Conservation (phyloP, 176 grass and related monocot species). For the Oryza coarctata region DNA sequence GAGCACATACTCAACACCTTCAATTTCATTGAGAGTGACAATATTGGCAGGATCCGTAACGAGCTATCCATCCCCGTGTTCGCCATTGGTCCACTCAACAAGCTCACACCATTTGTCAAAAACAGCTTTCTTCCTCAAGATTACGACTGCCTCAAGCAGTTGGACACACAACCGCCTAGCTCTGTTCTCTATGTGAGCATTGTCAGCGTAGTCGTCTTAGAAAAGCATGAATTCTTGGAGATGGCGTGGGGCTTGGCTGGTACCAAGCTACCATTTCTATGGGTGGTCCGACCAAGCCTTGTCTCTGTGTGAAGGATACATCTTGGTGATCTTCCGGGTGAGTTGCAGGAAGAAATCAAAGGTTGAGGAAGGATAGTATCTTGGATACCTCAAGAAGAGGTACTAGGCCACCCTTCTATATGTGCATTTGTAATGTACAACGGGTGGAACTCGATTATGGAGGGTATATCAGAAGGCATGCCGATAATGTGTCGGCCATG, state of each 20-base stretch:
- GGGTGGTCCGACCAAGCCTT: slow-evolving; percentile 10
- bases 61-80: not conserved
- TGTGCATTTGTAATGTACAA: slow-evolving; percentile 6
- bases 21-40: not conserved
- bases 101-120: not conserved
- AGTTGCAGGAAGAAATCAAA: not conserved
- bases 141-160: not conserved
- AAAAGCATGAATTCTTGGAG: slow-evolving; percentile 1
- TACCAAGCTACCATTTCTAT: not conserved
- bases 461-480: not conserved
- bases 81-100: slow-evolving; percentile 17
- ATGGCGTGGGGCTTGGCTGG: slow-evolving; percentile 5
- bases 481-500: not conserved
- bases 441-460: slow-evolving; percentile 20
- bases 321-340: not conserved
- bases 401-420: not conserved
- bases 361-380: not conserved
- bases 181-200: slow-evolving; percentile 14
- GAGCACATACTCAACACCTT: slow-evolving; percentile 30
- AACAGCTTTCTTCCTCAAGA: not conserved
- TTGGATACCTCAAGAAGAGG: slow-evolving; percentile 22
- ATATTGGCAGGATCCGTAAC: not conserved
- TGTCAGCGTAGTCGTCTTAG: slow-evolving; percentile 5
- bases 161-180: not conserved
- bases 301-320: not conserved